A percentile compares a stretch with the other conserved stretches of the same genome.
Conservation (phyloP, 2,329 filamentous ascomycete species). For the Geosmithia morbida region DNA sequence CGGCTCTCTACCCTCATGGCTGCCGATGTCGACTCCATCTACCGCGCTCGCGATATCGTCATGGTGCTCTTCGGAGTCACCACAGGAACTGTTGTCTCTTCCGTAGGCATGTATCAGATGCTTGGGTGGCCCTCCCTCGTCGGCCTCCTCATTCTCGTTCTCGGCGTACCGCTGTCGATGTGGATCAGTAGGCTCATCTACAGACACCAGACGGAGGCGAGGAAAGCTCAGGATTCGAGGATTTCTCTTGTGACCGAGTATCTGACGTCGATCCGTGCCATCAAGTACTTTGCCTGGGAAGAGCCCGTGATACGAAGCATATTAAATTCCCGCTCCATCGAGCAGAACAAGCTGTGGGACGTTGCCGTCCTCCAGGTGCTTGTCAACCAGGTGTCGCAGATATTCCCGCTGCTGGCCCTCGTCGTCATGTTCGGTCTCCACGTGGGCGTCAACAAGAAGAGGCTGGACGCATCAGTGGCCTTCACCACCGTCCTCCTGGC, state of each 20-base stretch:
- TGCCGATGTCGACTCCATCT: constrained; percentile 41
- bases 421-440: constrained; percentile 39
- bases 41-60: constrained; percentile 34
- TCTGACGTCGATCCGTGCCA: constrained; percentile 38
- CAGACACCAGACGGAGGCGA: constrained; percentile 33
- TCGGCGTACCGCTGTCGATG: constrained; percentile 33
- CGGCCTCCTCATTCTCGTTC: constrained; percentile 30
- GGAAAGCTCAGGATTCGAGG: constrained; percentile 38
- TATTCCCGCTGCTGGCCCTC: constrained; percentile 35
- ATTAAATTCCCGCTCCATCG: constrained; percentile 29
- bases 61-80: constrained; percentile 29
- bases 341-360: constrained; percentile 40
- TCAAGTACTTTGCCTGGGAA: constrained; percentile 50
- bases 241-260: constrained; percentile 45
- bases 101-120: constrained; percentile 35
- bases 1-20: constrained; percentile 42
- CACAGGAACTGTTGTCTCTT: constrained; percentile 28
- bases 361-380: constrained; percentile 30
- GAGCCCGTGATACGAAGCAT: constrained; percentile 35
- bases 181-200: constrained; percentile 34
- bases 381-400: constrained; percentile 33
- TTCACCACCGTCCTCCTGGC: constrained; percentile 42
- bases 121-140: constrained; percentile 41
- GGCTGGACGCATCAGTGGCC: constrained; percentile 38
- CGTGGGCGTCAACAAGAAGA: constrained; percentile 28